Conservation (phyloP, 345 rosid species). For the Bruguiera gymnorhiza region DNA sequence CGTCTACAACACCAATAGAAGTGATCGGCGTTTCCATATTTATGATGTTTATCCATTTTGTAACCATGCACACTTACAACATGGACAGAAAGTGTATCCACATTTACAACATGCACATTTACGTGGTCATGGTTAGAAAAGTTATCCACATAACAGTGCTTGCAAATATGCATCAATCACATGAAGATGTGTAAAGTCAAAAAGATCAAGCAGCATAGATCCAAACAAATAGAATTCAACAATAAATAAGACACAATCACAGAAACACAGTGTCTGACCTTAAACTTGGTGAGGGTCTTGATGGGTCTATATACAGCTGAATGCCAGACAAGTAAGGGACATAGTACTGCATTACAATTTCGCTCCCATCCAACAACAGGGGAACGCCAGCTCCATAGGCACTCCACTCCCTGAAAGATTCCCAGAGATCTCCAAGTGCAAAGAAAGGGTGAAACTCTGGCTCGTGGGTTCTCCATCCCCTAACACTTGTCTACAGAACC, state of each 20-base stretch:
- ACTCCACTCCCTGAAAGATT: conserved; percentile 85
- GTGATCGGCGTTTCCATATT: too few relatives aligned
- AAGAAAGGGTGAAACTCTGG: conserved; percentile 51
- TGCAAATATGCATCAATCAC: too few relatives aligned
- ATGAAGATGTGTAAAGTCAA: too few relatives aligned
- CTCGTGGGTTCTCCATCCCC: conserved; percentile 48
- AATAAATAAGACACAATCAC: background rate
- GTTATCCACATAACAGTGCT: too few relatives aligned
- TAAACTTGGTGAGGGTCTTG: conserved; percentile 34
- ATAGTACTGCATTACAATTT: conserved; percentile 80
- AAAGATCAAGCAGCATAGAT: too few relatives aligned
- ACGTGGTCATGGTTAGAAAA: too few relatives aligned
- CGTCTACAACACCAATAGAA: too few relatives aligned
- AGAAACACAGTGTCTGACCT: conserved; percentile 44
- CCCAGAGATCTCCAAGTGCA: conserved; percentile 79
- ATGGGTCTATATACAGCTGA: conserved; percentile 67
- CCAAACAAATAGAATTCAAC: background rate
- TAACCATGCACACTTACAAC: too few relatives aligned
- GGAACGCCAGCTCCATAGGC: conserved; percentile 93
- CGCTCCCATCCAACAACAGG: conserved; percentile 60
- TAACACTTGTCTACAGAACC: conserved; percentile 46
- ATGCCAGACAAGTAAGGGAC: conserved; percentile 91
- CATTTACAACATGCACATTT: too few relatives aligned
- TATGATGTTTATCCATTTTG: too few relatives aligned
- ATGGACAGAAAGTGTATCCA: too few relatives aligned